A percentile compares a stretch with the other conserved stretches of the same genome.
These are phyloP conservation scores for Metrosideros polymorpha DNA, from an alignment of 441 rosid species.

Conservation along the genomic window DNA sequence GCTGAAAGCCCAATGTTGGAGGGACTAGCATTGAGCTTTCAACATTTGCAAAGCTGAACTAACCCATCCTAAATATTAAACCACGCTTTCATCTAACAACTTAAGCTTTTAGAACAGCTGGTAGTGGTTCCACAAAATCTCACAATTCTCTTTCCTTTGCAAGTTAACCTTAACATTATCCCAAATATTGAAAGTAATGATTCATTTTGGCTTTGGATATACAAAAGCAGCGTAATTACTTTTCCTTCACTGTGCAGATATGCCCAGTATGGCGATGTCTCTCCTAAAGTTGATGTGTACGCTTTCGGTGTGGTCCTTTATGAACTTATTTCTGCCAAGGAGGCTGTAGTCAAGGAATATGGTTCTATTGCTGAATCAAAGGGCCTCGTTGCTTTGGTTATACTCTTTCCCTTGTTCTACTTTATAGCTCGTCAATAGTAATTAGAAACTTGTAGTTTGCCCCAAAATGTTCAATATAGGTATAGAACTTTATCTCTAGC, in stretches of 20 bases:
- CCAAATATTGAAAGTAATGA: background rate
- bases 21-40: too few relatives aligned
- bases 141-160: background rate
- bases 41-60: too few relatives aligned
- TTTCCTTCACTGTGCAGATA: slow-evolving; percentile 35
- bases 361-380: slow-evolving; percentile 46
- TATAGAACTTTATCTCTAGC: background rate
- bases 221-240: too few relatives aligned
- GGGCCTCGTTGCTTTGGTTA: slow-evolving; percentile 89
- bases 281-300: slow-evolving; percentile 86
- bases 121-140: too few relatives aligned
- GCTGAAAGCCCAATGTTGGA: too few relatives aligned
- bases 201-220: background rate
- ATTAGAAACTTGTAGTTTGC: background rate
- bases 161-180: background rate
- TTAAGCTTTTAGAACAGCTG: too few relatives aligned
- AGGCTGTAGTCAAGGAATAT: slow-evolving; percentile 57
- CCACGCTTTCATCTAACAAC: too few relatives aligned
- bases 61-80: too few relatives aligned
- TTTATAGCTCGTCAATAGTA: background rate
- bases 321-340: slow-evolving; percentile 91
- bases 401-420: slow-evolving; percentile 3
- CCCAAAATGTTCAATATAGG: background rate
- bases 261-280: slow-evolving; percentile 88
- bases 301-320: slow-evolving; percentile 97